Conservation (phyloP, 805 yeast genomes). For the Metschnikowia dekortorum region DNA sequence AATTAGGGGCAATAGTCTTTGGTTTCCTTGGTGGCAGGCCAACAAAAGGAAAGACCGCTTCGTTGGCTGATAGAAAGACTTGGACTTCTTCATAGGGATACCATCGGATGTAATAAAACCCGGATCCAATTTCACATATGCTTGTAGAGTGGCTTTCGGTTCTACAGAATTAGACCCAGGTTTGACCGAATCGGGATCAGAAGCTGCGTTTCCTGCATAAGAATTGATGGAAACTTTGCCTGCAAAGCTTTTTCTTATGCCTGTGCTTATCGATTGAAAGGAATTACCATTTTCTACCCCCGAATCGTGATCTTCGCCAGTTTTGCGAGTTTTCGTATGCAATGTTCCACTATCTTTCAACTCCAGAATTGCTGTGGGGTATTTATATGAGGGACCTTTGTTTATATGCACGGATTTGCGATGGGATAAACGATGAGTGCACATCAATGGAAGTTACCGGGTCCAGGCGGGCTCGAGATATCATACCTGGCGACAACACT, state of each 20-base stretch:
- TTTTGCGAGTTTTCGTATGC: not conserved
- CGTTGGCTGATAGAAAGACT: constrained; percentile 21
- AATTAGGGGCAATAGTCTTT: too few relatives aligned
- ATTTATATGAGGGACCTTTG: constrained; percentile 1
- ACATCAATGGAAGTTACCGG: constrained; percentile 18
- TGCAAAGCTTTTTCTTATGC: constrained; percentile 43
- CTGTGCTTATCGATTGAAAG: constrained; percentile 44
- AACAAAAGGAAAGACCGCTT: constrained; percentile 30
- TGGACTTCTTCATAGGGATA: not conserved
- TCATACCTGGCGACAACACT: constrained; percentile 4
- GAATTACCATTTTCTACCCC: constrained; percentile 30
- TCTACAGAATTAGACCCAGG: not conserved
- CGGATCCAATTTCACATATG: not conserved
- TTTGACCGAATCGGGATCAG: not conserved
- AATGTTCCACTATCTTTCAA: not conserved
- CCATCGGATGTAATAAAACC: not conserved
- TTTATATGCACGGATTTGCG: constrained; percentile 14
- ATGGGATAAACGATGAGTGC: constrained; percentile 23
- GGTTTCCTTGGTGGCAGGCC: constrained; percentile 39
- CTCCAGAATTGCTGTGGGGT: not conserved
- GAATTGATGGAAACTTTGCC: constrained; percentile 21
- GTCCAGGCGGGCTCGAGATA: not conserved
- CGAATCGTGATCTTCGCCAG: not conserved
- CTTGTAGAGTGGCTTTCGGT: not conserved
- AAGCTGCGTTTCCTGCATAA: not conserved